Percentiles rank a stretch among this genome's conserved stretches.
These are phyloP conservation scores for Cystobasidium slooffiae DNA, from an alignment of 1,284 basidiomycete genomes.

Conservation along the genomic window DNA sequence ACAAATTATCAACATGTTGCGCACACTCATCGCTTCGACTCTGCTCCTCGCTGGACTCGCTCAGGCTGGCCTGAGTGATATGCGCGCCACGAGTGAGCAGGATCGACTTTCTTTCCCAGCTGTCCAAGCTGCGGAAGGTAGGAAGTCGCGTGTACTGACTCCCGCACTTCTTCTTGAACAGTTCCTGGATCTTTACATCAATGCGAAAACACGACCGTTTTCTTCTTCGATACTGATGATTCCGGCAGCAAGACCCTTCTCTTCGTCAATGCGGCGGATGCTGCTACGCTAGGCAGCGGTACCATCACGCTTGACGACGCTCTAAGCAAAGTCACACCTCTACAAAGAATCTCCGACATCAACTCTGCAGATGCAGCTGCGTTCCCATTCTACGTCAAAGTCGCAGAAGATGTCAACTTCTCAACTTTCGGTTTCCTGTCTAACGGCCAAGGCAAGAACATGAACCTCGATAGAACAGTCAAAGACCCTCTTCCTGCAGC, in stretches of 20 bases:
- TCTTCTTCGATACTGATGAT: slow-evolving; percentile 49
- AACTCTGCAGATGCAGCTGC: slow-evolving; percentile 45
- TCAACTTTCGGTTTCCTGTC: slow-evolving; percentile 49
- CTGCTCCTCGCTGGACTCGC: slow-evolving; percentile 31
- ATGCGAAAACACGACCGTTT: slow-evolving; percentile 48
- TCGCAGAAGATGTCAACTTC: slow-evolving; percentile 34
- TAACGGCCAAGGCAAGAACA: slow-evolving; percentile 50
- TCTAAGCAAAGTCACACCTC: slow-evolving; percentile 34
- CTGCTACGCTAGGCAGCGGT: slow-evolving; percentile 26
- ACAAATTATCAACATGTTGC: slow-evolving; percentile 10
- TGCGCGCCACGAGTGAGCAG: slow-evolving; percentile 32
- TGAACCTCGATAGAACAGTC: slow-evolving; percentile 47
- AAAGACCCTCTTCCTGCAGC: slow-evolving; percentile 45
- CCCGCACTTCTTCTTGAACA: neutral
- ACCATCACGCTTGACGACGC: slow-evolving; percentile 42
- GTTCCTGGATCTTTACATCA: slow-evolving; percentile 45
- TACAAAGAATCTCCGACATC: slow-evolving; percentile 46
- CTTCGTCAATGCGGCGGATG: slow-evolving; percentile 42
- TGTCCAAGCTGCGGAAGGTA: neutral
- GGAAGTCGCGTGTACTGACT: neutral
- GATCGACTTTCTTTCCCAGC: neutral
- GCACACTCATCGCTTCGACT: slow-evolving; percentile 24
- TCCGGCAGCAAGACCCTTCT: slow-evolving; percentile 46
- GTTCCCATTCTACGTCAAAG: slow-evolving; percentile 42
- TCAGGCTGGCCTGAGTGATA: slow-evolving; percentile 32